A percentile compares a stretch with the other conserved stretches of the same genome.
These are phyloP conservation scores for Phytophthora uliginosa DNA, from an alignment of 352 stramenopile genomes.

Conservation along the genomic window DNA sequence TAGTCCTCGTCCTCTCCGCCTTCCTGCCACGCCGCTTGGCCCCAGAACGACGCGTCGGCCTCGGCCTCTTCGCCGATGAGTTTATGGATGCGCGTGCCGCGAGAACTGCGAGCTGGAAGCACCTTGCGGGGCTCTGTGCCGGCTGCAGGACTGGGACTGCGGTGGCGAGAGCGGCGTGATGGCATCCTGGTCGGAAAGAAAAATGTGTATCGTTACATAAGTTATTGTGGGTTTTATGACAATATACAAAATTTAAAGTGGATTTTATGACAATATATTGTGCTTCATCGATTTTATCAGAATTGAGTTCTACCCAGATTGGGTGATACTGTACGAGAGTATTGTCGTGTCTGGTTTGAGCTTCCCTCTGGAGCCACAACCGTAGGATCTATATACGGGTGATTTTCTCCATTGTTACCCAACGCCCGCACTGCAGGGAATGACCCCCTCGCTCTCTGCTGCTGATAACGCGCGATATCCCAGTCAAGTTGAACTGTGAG, in stretches of 20 bases:
- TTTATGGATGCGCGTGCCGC: slow-evolving; percentile 83
- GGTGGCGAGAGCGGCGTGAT: slow-evolving; percentile 11
- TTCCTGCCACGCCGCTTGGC: slow-evolving; percentile 87
- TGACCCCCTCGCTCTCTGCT: neutral
- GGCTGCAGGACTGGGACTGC: slow-evolving; percentile 20
- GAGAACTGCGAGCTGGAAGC: slow-evolving; percentile 73
- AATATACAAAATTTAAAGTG: slow-evolving; percentile 1
- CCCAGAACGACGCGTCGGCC: slow-evolving; percentile 91
- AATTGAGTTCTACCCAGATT: neutral
- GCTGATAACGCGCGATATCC: neutral
- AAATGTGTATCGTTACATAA: neutral
- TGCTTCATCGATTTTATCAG: neutral
- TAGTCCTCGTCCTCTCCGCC: slow-evolving; percentile 90
- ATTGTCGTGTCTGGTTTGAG: neutral
- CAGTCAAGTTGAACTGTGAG: slow-evolving; percentile 1
- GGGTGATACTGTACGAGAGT: neutral
- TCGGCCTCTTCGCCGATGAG: slow-evolving; percentile 90
- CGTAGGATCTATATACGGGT: neutral
- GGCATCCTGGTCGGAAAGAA: slow-evolving; percentile 3
- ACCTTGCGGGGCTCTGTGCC: slow-evolving; percentile 38
- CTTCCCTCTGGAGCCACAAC: neutral
- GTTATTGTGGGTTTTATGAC: neutral
- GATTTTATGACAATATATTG: neutral
- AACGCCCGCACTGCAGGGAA: neutral
- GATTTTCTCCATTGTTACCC: slow-evolving; percentile 1